These are phyloP conservation scores for Daldinia grandis DNA, from an alignment of 495 filamentous ascomycete species.

Conservation along the genomic window DNA sequence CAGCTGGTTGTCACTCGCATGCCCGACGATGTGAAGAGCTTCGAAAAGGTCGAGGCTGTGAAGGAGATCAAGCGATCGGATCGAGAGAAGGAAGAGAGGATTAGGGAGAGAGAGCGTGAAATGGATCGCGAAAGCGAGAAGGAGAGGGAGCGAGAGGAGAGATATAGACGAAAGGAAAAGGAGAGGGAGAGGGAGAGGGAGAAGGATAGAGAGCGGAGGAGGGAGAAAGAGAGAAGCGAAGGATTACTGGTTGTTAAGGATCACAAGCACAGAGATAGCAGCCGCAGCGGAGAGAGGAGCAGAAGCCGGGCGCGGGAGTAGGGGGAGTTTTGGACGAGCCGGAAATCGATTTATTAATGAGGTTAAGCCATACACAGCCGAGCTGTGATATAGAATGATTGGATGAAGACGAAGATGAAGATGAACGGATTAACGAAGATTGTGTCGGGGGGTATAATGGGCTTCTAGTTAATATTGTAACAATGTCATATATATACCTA, in stretches of 20 bases:
- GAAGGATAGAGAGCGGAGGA: conserved; percentile 33
- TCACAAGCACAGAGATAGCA: conserved; percentile 44
- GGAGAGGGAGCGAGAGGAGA: conserved; percentile 45
- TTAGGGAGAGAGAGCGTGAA: conserved; percentile 39
- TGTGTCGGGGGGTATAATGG: background rate
- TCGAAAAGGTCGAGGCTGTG: conserved; percentile 50
- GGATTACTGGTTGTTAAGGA: conserved; percentile 42
- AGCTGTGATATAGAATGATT: background rate
- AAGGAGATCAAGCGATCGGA: conserved; percentile 28
- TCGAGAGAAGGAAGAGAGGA: conserved; percentile 29
- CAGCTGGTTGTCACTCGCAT: conserved; percentile 62
- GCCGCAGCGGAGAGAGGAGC: conserved; percentile 51
- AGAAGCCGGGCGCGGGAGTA: conserved; percentile 38
- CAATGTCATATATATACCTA: background rate
- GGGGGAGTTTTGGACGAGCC: background rate
- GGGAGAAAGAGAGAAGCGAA: conserved; percentile 36
- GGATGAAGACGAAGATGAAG: background rate
- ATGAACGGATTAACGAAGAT: background rate
- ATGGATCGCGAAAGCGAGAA: conserved; percentile 42
- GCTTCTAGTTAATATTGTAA: background rate
- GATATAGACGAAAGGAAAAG: conserved; percentile 24
- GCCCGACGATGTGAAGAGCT: conserved; percentile 60
- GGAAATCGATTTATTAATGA: background rate
- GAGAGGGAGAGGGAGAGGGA: conserved; percentile 32
- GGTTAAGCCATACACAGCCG: background rate